Base-by-base conservation (phyloP, 75 land plant species). In the Pinus albicaulis region DNA sequence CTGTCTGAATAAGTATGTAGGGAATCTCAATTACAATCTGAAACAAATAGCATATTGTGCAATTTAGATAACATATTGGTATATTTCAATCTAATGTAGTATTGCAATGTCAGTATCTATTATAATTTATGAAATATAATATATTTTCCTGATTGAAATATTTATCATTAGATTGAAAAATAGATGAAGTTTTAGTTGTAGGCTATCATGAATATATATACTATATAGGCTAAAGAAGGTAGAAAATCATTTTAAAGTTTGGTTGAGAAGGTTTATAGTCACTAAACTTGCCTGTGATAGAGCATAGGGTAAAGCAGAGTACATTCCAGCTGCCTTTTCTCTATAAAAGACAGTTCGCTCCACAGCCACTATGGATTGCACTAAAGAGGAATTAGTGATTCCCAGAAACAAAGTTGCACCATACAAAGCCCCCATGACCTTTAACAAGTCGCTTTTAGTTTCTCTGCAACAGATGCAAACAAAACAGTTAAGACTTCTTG, bases 241-340 rank as follows among this genome's bases (percentile, higher is more conserved):
- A 74, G 78, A 25, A 52, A 56, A 22, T 31, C 48, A 55, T 16
- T 57, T 10, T 48, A 48, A 10, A 78, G 7, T 66, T 22, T 53
- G 4, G 57, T 22, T 56, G 57, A 53, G 24, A 55, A 26, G 24
- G 28, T 34, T 24, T 23, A 63, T 13, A 24, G 38, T n/a, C 38
- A 44, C n/a, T 8, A 72, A 48, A 2, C 76, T 48, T 82, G 83
- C 92, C 90, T 90, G 92, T 64, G 92, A 87, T 24, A 94, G 68
- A 16, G 97, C 91, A 76, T 92, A 94, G 34, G 97, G 92, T 53
- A 89, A 72, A 78, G 89, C 76, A 65, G 89, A 89, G 72, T 87
- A 89, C 89, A 89, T 92, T 75, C 96, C 96, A 31, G 96, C 90
- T 48, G 92, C 88, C 72, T 87, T 85, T 72, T 93, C 96, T 48